These are phyloP conservation scores for Pelargonium fulgidum DNA, from an alignment of 441 rosid species.

Conservation along the genomic window DNA sequence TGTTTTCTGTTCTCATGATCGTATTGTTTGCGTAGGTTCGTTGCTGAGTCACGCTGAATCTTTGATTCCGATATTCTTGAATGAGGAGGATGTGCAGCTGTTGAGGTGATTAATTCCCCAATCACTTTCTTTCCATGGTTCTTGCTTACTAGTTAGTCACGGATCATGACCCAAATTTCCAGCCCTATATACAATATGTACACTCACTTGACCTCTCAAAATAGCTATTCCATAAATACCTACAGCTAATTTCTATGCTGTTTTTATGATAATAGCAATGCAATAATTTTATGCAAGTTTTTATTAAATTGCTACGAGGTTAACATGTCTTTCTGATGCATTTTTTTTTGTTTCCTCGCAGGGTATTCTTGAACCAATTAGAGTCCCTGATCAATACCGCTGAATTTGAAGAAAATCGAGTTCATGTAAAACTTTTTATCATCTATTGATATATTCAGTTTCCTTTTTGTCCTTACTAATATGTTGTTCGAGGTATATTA, in stretches of 20 bases:
- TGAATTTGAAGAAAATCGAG: slow-evolving; percentile 44
- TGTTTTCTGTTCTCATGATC: slow-evolving; percentile 23
- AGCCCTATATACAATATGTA: too few species aligned
- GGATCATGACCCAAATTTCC: too few species aligned
- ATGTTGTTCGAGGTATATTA: slow-evolving; percentile 27
- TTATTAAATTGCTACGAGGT: neutral
- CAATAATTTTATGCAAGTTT: neutral
- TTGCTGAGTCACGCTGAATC: slow-evolving; percentile 89
- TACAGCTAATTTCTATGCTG: neutral
- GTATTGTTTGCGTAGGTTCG: slow-evolving; percentile 57
- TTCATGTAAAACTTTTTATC: slow-evolving; percentile 38
- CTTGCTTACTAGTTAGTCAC: neutral
- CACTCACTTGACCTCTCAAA: too few species aligned
- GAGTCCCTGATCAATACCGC: slow-evolving; percentile 38
- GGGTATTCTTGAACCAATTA: slow-evolving; percentile 73
- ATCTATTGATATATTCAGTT: slow-evolving; percentile 16
- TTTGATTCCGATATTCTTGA: slow-evolving; percentile 61
- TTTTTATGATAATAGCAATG: neutral
- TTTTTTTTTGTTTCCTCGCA: slow-evolving; percentile 29
- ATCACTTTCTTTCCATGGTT: slow-evolving; percentile 12
- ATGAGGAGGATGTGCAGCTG: slow-evolving; percentile 69
- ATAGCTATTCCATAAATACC: too few species aligned
- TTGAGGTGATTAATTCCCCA: slow-evolving; percentile 53
- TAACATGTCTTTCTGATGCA: neutral
- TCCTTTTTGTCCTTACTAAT: slow-evolving; percentile 16